phyloP scores from a whole-genome alignment of 192 early-diverging fungal genomes.

The Phlyctochytrium planicorne region DNA sequence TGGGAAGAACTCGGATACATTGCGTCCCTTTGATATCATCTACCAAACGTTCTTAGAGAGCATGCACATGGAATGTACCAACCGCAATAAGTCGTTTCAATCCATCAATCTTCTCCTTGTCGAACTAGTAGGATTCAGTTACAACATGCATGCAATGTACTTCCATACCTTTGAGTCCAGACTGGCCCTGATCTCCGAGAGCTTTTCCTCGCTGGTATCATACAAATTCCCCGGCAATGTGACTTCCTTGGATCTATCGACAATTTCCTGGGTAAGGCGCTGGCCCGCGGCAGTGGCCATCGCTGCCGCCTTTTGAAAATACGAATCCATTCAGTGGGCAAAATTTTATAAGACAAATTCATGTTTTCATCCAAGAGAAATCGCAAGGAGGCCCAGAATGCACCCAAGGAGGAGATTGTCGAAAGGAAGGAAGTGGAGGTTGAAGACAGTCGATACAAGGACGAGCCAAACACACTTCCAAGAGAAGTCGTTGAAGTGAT shows the following conservation, averaged over 20 bases:
- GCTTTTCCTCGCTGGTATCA: constrained; percentile 85
- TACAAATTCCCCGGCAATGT: constrained; percentile 81
- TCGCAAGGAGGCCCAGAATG: too few species aligned
- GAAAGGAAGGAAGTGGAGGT: neutral
- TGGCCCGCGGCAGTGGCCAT: constrained; percentile 37
- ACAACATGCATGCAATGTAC: neutral
- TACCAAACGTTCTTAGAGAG: constrained; percentile 26
- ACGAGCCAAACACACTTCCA: constrained; percentile 42
- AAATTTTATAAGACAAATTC: too few species aligned
- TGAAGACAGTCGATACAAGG: too few species aligned
- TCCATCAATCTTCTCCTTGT: constrained; percentile 90
- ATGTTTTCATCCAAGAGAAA: too few species aligned
- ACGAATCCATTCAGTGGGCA: constrained; percentile 24
- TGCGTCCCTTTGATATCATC: constrained; percentile 87
- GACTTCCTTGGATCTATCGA: constrained; percentile 86
- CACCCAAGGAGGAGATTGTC: too few species aligned
- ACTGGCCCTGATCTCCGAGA: constrained; percentile 70
- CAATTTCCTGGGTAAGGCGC: constrained; percentile 60
- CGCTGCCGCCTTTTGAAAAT: constrained; percentile 23
- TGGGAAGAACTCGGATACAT: constrained; percentile 83
- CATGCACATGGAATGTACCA: constrained; percentile 18
- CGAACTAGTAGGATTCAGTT: constrained; percentile 41
- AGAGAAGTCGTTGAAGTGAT: constrained; percentile 41
- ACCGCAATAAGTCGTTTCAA: constrained; percentile 89
- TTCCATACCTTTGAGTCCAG: constrained; percentile 67